Base-by-base conservation (phyloP, 1,284 basidiomycete genomes). In the Gomphus sp. region DNA sequence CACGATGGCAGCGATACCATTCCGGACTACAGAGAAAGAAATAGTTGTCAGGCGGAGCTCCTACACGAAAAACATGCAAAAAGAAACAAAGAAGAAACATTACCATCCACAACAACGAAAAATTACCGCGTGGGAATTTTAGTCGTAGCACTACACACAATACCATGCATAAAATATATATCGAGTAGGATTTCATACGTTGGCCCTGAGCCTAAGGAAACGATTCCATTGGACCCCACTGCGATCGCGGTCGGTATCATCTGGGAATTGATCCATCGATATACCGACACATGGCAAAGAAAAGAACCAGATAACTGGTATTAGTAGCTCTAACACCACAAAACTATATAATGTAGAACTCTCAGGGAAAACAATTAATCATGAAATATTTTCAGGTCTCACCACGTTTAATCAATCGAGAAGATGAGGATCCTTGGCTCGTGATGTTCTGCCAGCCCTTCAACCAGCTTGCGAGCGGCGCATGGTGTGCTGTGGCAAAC, bases 161-260 rank as follows among this genome's bases (percentile, higher is more conserved):
- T 63, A 12, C 83, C 85, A 63, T 87, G 85, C 14, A 74, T 72
- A 66, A 85, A 76, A 16, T 87, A 66, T 59, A 87, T 82, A 1
- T 76, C 81, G 14, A 84, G 65, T 7, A 87, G 69, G 57, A 88
- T 86, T 6, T 84, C 87, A 63, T 78, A 85, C 1, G 85, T 87
- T 2, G 82, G 76, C 0, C 82, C 84, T n/a, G 76, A 64, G 50
- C 78, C 76, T n/a, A 84, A 68, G 39, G 76, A 70, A 25, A 76
- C 71, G 5, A 72, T 67, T 9, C 82, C 83, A 62, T 84, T 72
- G 3, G 82, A 79, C 25, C 73, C 73, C 0, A 89, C 84, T 5
- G 80, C 74, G 37, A 87, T 77, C 0, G 84, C 85, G 2, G 85
- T 85, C 4, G 84, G 79, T 60, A 89, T 87, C 87, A 89, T 89